These are phyloP conservation scores for Primulina tabacum DNA, from an alignment of 257 asterid genomes.

Conservation along the genomic window DNA sequence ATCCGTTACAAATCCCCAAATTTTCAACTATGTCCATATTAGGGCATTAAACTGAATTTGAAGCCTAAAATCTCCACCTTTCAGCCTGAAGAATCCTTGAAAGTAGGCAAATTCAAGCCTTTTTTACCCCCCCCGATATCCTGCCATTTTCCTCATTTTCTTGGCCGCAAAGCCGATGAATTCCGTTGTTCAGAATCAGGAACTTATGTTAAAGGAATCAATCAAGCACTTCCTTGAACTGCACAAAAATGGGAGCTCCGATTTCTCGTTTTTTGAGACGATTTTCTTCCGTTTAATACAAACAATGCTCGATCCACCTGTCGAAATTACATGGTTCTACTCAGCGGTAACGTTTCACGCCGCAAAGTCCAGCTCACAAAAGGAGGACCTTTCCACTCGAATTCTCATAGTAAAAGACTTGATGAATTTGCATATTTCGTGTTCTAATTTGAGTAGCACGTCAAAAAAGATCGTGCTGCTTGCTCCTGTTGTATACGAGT, in stretches of 20 bases:
- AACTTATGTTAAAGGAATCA: slow-evolving; percentile 64
- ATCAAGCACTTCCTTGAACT: slow-evolving; percentile 56
- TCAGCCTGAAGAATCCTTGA: background rate
- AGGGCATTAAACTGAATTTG: background rate
- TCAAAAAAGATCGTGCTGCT: slow-evolving; percentile 60
- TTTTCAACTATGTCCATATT: slow-evolving; percentile 12
- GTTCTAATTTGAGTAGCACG: slow-evolving; percentile 52
- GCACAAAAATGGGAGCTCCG: slow-evolving; percentile 53
- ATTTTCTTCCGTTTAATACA: slow-evolving; percentile 78
- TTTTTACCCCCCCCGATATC: background rate
- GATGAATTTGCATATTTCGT: slow-evolving; percentile 53
- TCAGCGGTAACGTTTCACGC: slow-evolving; percentile 63
- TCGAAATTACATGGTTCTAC: slow-evolving; percentile 84
- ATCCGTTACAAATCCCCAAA: slow-evolving; percentile 29
- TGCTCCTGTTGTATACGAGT: slow-evolving; percentile 64
- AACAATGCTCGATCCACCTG: slow-evolving; percentile 82
- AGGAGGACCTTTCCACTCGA: slow-evolving; percentile 28
- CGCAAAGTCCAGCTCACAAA: slow-evolving; percentile 40
- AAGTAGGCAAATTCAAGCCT: background rate
- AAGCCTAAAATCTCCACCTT: slow-evolving; percentile 24
- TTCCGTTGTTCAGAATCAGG: slow-evolving; percentile 32
- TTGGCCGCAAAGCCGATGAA: slow-evolving; percentile 29
- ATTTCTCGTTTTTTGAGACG: slow-evolving; percentile 64
- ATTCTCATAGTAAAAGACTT: slow-evolving; percentile 54
- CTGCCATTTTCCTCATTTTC: background rate